Evolutionary conservation across 2,329 filamentous ascomycete species (phyloP), one percentile per base, ranked within the genome.

Genomic region (Xylaria sp.): DNA sequence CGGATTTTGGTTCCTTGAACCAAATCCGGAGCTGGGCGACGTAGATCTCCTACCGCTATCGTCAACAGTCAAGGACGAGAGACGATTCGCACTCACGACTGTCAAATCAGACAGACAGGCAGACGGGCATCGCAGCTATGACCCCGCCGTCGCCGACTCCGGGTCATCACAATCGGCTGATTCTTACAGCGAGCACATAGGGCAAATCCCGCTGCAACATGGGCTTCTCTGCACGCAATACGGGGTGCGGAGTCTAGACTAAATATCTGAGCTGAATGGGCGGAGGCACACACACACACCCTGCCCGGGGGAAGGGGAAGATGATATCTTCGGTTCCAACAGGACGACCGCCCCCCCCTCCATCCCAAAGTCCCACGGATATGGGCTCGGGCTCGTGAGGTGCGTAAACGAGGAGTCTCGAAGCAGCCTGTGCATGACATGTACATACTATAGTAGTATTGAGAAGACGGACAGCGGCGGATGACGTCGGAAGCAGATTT

Each of bases 11-110:
- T 7, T 34, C 16, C n/a, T 34, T 34, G 3, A 34, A 11, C 29
- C 24, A 26, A 50, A 42, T 41, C 47, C 39, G 44, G 54, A 54
- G 52, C 47, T 43, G 48, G 45, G 38, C 39, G n/a, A 24, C 58
- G 58, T 55, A 40, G 42, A 58, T 61, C 56, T 61, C 58, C 58
- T 61, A 54, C 9, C 18, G 26, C 52, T 13, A 34, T 13, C 52
- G 50, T 19, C 45, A 45, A n/a, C n/a, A n/a, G n/a, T 8, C 51
- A 43, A 37, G 45, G 21, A 37, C 24, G 49, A 48, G 49, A 48
- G 53, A 48, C 51, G 18, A 53, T 39, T 39, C 7, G 21, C 44
- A 50, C 54, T 59, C 52, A 59, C 56, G 59, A 56, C 24, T 48
- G 43, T 11, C 47, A 55, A 52, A 49, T 44, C 21, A n/a, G 34